phyloP scores from a whole-genome alignment of 352 stramenopile species.

The Aphanomyces euteiches region DNA sequence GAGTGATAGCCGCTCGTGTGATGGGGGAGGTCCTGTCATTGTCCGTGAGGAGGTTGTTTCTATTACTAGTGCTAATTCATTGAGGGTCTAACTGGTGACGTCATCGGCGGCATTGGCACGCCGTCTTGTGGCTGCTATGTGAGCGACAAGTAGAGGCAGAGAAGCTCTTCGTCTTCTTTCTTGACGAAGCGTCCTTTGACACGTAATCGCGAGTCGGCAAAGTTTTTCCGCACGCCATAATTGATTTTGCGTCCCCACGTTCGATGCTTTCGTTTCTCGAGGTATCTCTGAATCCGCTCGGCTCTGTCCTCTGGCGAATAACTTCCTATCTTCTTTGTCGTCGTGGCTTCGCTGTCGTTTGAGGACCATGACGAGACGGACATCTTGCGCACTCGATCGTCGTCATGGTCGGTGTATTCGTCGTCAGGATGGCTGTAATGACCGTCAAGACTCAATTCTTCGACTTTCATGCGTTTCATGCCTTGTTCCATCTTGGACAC shows the following conservation, averaged over 20 bases:
- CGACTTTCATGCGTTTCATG: conserved; percentile 30
- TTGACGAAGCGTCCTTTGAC: conserved; percentile 99
- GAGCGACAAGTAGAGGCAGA: conserved; percentile 79
- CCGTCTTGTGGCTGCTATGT: conserved; percentile 42
- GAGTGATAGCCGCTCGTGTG: too few species aligned
- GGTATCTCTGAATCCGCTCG: conserved; percentile 84
- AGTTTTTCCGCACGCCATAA: conserved; percentile 99
- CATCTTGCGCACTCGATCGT: conserved; percentile 19
- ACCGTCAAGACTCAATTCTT: conserved; percentile 13
- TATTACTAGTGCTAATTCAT: too few species aligned
- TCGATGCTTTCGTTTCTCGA: conserved; percentile 89
- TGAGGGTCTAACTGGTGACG: too few species aligned
- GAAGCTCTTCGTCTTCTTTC: conserved; percentile 95
- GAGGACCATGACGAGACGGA: conserved; percentile 29
- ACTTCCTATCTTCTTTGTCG: conserved; percentile 72
- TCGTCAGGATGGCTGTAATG: conserved; percentile 8
- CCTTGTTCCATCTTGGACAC: conserved; percentile 30
- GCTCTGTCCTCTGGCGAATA: conserved; percentile 84
- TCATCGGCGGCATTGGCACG: too few species aligned
- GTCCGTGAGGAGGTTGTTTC: too few species aligned
- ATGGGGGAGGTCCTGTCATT: too few species aligned
- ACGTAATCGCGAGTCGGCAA: conserved; percentile 95
- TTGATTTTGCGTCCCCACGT: conserved; percentile 98
- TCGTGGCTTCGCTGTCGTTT: conserved; percentile 12
- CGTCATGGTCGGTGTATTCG: neutral